Conservation (phyloP, 805 yeast species). For the Millerozyma acaciae region DNA sequence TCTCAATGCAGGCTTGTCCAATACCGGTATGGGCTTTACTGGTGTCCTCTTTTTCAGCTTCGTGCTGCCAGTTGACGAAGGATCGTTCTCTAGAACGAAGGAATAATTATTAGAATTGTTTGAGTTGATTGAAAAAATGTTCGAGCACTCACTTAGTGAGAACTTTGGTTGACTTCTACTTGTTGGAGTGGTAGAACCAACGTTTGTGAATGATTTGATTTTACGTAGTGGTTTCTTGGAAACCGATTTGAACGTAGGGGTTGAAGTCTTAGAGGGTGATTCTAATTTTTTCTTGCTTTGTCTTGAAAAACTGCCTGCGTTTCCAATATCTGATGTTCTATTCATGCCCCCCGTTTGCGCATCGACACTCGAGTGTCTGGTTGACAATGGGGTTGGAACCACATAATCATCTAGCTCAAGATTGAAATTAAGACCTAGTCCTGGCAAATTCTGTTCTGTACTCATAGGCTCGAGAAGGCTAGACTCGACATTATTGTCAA, state of each 20-base stretch:
- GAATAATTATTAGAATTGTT: constrained; percentile 14
- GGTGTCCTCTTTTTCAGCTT: constrained; percentile 2
- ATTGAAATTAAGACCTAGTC: constrained; percentile 3
- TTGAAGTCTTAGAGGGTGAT: constrained; percentile 1
- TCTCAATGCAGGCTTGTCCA: constrained; percentile 2
- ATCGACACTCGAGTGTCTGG: no score
- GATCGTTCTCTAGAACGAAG: constrained; percentile 14
- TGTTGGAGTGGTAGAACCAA: not conserved
- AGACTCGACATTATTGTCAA: constrained; percentile 1
- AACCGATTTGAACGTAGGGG: constrained; percentile 4
- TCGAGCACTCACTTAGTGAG: constrained; percentile 14
- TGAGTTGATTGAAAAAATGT: constrained; percentile 12
- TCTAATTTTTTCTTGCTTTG: constrained; percentile 7
- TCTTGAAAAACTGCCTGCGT: no score
- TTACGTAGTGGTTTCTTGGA: constrained; percentile 9
- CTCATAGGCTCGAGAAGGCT: constrained; percentile 1
- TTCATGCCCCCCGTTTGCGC: no score
- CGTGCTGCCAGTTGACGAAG: constrained; percentile 1
- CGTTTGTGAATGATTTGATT: constrained; percentile 11
- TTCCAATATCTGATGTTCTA: no score
- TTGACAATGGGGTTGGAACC: no score
- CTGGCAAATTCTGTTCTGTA: not conserved
- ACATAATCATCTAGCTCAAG: not conserved
- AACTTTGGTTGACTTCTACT: constrained; percentile 4
- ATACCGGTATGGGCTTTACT: constrained; percentile 2